These are phyloP conservation scores for Flagelloscypha sp. DNA, from an alignment of 768 basidiomycete genomes.

Conservation along the genomic window DNA sequence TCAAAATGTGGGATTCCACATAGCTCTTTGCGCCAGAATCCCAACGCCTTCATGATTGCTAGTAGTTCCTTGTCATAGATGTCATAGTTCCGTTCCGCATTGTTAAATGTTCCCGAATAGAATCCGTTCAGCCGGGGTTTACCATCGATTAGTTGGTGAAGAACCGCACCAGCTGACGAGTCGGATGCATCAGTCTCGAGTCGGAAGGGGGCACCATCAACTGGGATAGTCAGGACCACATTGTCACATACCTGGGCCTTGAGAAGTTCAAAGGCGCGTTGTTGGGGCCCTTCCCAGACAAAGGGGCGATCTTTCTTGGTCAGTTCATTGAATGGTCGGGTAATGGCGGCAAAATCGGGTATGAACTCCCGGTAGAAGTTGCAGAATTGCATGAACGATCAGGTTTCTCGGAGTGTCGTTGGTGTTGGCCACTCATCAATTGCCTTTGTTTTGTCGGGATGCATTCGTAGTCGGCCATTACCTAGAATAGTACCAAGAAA, in stretches of 20 bases:
- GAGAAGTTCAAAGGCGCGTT: conserved; percentile 18
- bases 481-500: no score
- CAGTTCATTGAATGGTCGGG: conserved; percentile 14
- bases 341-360: conserved; percentile 18
- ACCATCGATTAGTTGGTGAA: conserved; percentile 11
- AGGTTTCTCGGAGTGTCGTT: conserved; percentile 19
- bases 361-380: conserved; percentile 31
- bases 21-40: conserved; percentile 19
- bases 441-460: conserved; percentile 21
- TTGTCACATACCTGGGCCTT: conserved; percentile 16
- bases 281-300: conserved; percentile 12
- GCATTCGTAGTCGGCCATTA: no score
- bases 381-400: conserved; percentile 32
- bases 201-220: conserved; percentile 8
- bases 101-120: conserved; percentile 14
- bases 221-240: conserved; percentile 17
- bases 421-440: conserved; percentile 24
- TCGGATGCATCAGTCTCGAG: conserved; percentile 17
- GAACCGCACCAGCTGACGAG: conserved; percentile 10
- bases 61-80: conserved; percentile 26
- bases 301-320: conserved; percentile 14
- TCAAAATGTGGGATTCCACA: conserved; percentile 18
- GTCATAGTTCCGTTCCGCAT: conserved; percentile 14
- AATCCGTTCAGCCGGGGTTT: conserved; percentile 23
- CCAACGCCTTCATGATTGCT: conserved; percentile 18